Base-by-base conservation (phyloP, 345 rosid species). In the Hibiscus syriacus region DNA sequence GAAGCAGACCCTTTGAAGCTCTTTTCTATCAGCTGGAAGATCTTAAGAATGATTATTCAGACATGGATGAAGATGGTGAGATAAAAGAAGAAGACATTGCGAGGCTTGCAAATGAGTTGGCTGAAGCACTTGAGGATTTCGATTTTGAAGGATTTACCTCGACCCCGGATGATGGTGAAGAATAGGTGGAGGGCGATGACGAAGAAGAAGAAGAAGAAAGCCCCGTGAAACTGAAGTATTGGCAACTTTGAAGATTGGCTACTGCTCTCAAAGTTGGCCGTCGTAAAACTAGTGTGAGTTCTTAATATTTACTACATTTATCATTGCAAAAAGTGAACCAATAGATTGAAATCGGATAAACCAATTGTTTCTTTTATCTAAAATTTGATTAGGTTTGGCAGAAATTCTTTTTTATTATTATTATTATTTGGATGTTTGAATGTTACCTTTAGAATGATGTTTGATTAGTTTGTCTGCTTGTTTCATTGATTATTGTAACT, bases 191-290 rank as follows among this genome's bases (percentile, higher is more conserved):
- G 0, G 17, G 5, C 11, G 83, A 61, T 1, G 77, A 52, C 0
- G 55, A 52, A 0, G 55, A 52, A 0, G 82, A 70, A 20, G 82
- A 80, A 74, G 22, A 87, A 25, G 88, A 81, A 71, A 71, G 68
- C 60, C 87, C 84, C 2, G 58, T 77, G 50, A 81, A 73, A 77
- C 82, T 89, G 8, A 93, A 88, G 81, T 83, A 84, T 81, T 93
- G 97, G 97, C 98, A 93, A 70, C 83, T 90, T 69, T 72, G 89
- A 58, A 87, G 92, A 73, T 71, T 94, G 74, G 97, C 96, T 68
- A 75, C 72, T 74, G 95, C 94, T 70, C 74, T 91, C 62, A 90
- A 84, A 74, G 73, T 67, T 50, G 99, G 99, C 0, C 89, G 92
- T 22, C 89, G 97, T 63, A 94, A 86, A 82, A 83, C 83, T 64